Evolutionary conservation across 306 rosid genomes (phyloP).

Genomic region (Cicer cuneatum): DNA sequence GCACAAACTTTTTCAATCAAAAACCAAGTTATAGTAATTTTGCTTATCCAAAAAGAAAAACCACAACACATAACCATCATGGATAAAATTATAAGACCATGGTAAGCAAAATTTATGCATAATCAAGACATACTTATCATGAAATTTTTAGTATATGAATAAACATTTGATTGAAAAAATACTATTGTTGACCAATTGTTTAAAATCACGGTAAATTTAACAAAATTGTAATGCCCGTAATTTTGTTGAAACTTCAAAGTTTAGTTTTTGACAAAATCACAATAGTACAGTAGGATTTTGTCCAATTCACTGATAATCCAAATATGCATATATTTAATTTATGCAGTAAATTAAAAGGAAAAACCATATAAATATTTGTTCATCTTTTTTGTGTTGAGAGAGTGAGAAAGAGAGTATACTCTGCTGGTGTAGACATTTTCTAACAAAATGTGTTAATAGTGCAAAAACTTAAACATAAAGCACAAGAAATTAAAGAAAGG

Average conservation of each 20-base stretch:
- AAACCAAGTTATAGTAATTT: too few relatives aligned
- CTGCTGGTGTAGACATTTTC: conserved; percentile 78
- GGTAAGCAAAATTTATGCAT: conserved; percentile 18
- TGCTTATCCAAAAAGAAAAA: too few relatives aligned
- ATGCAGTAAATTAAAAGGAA: neutral
- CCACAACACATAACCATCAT: conserved; percentile 8
- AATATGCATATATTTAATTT: too few relatives aligned
- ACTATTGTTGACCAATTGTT: neutral
- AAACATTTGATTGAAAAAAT: neutral
- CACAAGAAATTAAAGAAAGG: neutral
- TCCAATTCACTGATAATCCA: too few relatives aligned
- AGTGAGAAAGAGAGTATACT: conserved; percentile 52
- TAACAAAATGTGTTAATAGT: conserved; percentile 1
- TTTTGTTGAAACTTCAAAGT: too few relatives aligned
- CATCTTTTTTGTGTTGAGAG: neutral
- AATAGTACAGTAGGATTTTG: too few relatives aligned
- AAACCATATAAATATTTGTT: neutral
- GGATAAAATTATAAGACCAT: conserved; percentile 1
- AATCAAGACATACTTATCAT: conserved; percentile 10
- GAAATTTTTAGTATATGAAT: conserved; percentile 3
- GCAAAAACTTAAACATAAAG: neutral
- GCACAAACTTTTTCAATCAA: too few relatives aligned
- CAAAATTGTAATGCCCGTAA: too few relatives aligned
- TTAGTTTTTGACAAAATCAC: too few relatives aligned
- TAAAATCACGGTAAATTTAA: too few relatives aligned